phyloP scores from a whole-genome alignment of 768 basidiomycete genomes.

The Russula griseocarnosa region DNA sequence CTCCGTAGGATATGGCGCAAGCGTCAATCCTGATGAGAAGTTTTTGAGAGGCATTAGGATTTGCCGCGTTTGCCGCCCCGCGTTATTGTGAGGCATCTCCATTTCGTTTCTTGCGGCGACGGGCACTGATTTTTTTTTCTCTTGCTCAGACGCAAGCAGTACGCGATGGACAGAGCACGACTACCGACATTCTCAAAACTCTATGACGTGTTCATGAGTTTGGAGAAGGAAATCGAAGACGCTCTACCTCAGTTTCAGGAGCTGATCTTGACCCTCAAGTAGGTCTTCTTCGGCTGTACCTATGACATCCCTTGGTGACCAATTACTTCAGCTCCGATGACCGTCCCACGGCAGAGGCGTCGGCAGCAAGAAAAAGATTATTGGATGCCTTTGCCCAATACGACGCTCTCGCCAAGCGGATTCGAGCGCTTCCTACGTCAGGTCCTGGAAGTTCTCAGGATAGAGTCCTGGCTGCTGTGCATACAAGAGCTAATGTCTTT shows the following conservation, averaged over 20 bases:
- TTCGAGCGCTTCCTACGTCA: conserved; percentile 65
- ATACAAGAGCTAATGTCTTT: conserved; percentile 71
- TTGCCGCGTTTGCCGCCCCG: conserved; percentile 77
- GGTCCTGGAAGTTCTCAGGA: conserved; percentile 71
- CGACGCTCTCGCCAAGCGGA: conserved; percentile 82
- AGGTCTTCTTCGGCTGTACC: conserved; percentile 27
- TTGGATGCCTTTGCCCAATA: conserved; percentile 85
- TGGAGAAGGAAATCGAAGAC: conserved; percentile 91
- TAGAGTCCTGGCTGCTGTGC: conserved; percentile 77
- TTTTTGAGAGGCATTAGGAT: conserved; percentile 86
- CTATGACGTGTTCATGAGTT: conserved; percentile 55
- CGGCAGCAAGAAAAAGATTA: conserved; percentile 70
- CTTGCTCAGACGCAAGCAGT: conserved; percentile 66
- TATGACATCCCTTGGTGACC: conserved; percentile 33
- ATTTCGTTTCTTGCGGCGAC: not conserved
- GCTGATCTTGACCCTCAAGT: conserved; percentile 69
- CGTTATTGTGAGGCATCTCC: conserved; percentile 61
- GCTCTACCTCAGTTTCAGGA: conserved; percentile 86
- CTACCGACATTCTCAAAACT: conserved; percentile 15
- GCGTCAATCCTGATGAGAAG: conserved; percentile 62
- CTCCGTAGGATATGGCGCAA: conserved; percentile 28
- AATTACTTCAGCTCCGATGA: conserved; percentile 37
- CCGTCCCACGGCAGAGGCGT: conserved; percentile 64
- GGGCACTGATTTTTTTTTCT: not conserved
- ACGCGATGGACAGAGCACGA: conserved; percentile 50